Conservation (phyloP, 2,329 filamentous ascomycete species). For the Fusarium brevicatenulatum region DNA sequence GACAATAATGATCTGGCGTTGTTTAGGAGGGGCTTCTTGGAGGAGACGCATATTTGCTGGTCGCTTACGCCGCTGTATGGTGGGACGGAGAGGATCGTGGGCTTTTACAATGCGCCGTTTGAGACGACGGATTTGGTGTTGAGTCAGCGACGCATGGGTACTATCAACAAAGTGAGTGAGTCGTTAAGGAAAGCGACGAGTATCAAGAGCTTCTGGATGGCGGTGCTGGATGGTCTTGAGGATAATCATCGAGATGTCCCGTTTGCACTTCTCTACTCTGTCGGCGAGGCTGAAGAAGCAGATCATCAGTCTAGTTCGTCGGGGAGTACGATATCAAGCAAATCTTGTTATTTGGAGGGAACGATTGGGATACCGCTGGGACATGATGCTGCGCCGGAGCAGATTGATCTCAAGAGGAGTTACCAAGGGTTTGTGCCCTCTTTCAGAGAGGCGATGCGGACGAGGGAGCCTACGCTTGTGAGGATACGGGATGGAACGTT, state of each 20-base stretch:
- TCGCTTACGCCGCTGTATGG: slow-evolving; percentile 53
- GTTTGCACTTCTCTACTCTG: slow-evolving; percentile 54
- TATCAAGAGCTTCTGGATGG: slow-evolving; percentile 50
- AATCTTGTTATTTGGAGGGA: slow-evolving; percentile 51
- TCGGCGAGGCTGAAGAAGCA: slow-evolving; percentile 51
- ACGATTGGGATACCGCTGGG: slow-evolving; percentile 49
- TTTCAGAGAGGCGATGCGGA: slow-evolving; percentile 52
- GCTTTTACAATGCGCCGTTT: slow-evolving; percentile 54
- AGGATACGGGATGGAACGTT: slow-evolving; percentile 61
- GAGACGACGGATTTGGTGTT: slow-evolving; percentile 51
- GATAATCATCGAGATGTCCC: slow-evolving; percentile 53
- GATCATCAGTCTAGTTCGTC: slow-evolving; percentile 50
- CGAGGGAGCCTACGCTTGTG: slow-evolving; percentile 50
- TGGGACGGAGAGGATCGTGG: slow-evolving; percentile 48
- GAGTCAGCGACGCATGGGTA: slow-evolving; percentile 48
- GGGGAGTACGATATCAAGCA: slow-evolving; percentile 50
- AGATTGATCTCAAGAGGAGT: slow-evolving; percentile 50
- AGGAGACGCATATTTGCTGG: slow-evolving; percentile 54
- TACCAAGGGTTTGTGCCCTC: slow-evolving; percentile 50
- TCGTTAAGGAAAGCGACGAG: slow-evolving; percentile 46
- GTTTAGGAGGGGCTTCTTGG: slow-evolving; percentile 49
- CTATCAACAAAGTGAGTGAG: slow-evolving; percentile 49
- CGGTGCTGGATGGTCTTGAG: slow-evolving; percentile 47
- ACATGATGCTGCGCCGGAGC: slow-evolving; percentile 47
- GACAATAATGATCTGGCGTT: slow-evolving; percentile 49